Evolutionary conservation across 2,329 filamentous ascomycete genomes (phyloP).

Genomic region (Penicillium sp.): DNA sequence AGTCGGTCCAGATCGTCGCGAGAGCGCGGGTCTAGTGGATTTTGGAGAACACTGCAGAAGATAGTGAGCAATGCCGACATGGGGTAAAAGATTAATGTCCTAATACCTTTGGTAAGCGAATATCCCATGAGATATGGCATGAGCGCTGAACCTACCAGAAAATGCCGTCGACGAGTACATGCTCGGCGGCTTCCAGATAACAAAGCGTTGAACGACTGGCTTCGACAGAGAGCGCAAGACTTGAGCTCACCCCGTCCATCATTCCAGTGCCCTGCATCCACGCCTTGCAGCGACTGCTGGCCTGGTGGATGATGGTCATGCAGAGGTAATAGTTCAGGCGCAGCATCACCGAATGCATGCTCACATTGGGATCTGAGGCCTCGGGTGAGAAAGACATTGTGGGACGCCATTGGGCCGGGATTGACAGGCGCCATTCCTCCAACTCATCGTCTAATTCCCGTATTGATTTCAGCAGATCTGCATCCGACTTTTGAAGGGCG

Average conservation of each 20-base stretch:
- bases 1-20: conserved; percentile 47
- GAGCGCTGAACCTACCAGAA: conserved; percentile 44
- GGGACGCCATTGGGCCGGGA: conserved; percentile 45
- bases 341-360: conserved; percentile 46
- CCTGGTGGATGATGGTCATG: conserved; percentile 51
- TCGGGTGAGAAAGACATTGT: conserved; percentile 42
- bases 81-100: conserved; percentile 54
- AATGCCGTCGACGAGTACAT: conserved; percentile 43
- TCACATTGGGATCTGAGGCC: conserved; percentile 31
- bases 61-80: conserved; percentile 50
- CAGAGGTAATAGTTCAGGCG: conserved; percentile 54
- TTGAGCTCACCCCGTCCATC: conserved; percentile 48
- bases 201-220: conserved; percentile 52
- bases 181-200: conserved; percentile 43
- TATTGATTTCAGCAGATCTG: conserved; percentile 51
- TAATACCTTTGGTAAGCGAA: conserved; percentile 25
- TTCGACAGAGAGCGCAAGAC: conserved; percentile 50
- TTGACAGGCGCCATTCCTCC: conserved; percentile 50
- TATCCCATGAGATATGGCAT: background rate
- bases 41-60: conserved; percentile 51
- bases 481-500: conserved; percentile 48
- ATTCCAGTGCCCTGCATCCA: conserved; percentile 34
- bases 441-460: conserved; percentile 54
- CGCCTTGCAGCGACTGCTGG: conserved; percentile 48
- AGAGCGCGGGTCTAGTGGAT: conserved; percentile 44